These are phyloP conservation scores for Aspergillus vadensis DNA, from an alignment of 2,329 filamentous ascomycete genomes.

Conservation along the genomic window DNA sequence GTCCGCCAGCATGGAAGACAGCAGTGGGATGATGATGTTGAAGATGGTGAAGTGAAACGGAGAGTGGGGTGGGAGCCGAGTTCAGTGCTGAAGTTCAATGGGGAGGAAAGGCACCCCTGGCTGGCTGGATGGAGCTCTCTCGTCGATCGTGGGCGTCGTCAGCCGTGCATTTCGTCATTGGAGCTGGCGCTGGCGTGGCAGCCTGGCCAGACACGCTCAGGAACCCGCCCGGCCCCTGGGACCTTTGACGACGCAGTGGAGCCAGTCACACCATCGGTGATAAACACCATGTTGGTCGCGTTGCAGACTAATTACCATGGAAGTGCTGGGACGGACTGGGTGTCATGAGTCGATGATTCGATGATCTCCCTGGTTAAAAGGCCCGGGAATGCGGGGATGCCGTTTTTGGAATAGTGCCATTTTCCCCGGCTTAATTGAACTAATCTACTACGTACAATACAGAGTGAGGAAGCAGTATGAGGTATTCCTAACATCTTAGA, in stretches of 20 bases:
- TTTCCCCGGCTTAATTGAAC: not conserved
- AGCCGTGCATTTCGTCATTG: conserved; percentile 3
- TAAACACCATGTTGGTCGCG: not conserved
- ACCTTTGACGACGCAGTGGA: not conserved
- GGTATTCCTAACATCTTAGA: too few relatives aligned
- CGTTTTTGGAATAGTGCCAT: not conserved
- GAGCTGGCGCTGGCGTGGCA: not conserved
- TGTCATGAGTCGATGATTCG: not conserved
- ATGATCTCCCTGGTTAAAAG: not conserved
- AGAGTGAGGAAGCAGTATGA: too few relatives aligned
- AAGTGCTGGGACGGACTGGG: not conserved
- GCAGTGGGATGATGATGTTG: not conserved
- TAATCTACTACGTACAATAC: too few relatives aligned
- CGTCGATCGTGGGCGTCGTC: conserved; percentile 1
- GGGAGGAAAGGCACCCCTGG: not conserved
- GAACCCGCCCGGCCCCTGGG: not conserved
- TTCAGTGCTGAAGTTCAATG: not conserved
- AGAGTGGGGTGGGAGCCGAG: not conserved
- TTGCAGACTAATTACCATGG: not conserved
- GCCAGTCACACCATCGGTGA: not conserved
- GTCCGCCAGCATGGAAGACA: not conserved
- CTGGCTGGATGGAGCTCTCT: not conserved
- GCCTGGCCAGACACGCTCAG: not conserved
- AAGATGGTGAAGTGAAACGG: not conserved
- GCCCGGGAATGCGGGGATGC: not conserved